Conservation (phyloP, 768 basidiomycete genomes). For the Suillus cothurnatus region DNA sequence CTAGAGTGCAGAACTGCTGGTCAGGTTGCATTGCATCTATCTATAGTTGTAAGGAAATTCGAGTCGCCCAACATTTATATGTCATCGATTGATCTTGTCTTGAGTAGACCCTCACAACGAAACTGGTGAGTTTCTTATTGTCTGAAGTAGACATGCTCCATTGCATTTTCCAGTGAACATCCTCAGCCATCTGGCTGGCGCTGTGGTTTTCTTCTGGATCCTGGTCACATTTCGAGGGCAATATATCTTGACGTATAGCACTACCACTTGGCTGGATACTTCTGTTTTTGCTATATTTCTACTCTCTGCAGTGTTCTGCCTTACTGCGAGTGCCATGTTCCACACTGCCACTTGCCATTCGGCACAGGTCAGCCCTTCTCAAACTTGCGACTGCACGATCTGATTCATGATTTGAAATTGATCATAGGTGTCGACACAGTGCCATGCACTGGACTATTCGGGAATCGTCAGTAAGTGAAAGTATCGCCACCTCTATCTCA, state of each 20-base stretch:
- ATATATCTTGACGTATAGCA: constrained; percentile 52
- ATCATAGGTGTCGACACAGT: constrained; percentile 56
- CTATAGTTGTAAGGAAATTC: constrained; percentile 59
- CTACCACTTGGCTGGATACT: constrained; percentile 62
- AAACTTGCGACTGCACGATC: neutral
- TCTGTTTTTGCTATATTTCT: constrained; percentile 68
- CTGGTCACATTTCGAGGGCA: constrained; percentile 53
- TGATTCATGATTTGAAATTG: constrained; percentile 6
- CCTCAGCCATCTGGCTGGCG: constrained; percentile 77
- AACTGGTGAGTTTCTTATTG: constrained; percentile 48
- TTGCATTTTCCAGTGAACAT: constrained; percentile 68
- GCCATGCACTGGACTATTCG: constrained; percentile 72
- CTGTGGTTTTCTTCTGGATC: constrained; percentile 59
- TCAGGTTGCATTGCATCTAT: constrained; percentile 62
- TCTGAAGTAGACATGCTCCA: constrained; percentile 4
- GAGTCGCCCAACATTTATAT: constrained; percentile 11
- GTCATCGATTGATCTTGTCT: constrained; percentile 20
- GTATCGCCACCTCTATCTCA: constrained; percentile 7
- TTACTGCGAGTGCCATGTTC: constrained; percentile 69
- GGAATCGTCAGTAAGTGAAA: constrained; percentile 66
- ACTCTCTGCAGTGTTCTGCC: constrained; percentile 69
- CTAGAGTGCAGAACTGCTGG: constrained; percentile 63
- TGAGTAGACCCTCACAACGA: constrained; percentile 75
- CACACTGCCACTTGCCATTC: constrained; percentile 80
- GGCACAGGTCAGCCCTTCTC: constrained; percentile 47